Conservation (phyloP, 2,329 filamentous ascomycete species). For the Xylariaceae sp. region DNA sequence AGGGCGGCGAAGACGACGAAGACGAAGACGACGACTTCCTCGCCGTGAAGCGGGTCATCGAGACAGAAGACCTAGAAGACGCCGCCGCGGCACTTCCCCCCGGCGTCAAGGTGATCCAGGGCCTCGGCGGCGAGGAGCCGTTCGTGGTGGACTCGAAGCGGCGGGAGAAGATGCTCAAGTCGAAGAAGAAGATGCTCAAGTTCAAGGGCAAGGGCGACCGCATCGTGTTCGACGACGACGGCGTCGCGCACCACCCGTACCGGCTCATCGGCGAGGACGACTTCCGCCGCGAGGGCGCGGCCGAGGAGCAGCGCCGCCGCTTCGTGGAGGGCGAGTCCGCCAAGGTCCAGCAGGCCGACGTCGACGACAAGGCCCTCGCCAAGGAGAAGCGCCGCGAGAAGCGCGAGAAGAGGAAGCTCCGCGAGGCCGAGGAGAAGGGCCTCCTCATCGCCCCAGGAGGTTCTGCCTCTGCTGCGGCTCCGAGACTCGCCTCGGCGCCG, state of each 20-base stretch:
- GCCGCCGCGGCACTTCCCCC: conserved; percentile 37
- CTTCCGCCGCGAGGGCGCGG: conserved; percentile 69
- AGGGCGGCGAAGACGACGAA: conserved; percentile 62
- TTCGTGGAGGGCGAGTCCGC: conserved; percentile 74
- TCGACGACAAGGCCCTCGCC: conserved; percentile 74
- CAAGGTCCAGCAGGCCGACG: conserved; percentile 68
- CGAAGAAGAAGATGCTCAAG: conserved; percentile 89
- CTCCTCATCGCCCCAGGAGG: conserved; percentile 22
- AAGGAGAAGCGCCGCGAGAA: conserved; percentile 76
- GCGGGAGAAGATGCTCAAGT: conserved; percentile 88
- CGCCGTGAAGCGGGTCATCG: conserved; percentile 80
- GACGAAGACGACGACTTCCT: conserved; percentile 74
- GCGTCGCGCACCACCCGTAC: conserved; percentile 77
- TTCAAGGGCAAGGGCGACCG: conserved; percentile 83
- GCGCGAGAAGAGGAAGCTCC: conserved; percentile 64
- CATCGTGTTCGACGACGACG: conserved; percentile 88
- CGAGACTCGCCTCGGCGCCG: conserved; percentile 33
- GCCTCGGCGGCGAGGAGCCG: conserved; percentile 63
- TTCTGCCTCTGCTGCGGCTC: conserved; percentile 32
- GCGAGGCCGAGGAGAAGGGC: conserved; percentile 49
- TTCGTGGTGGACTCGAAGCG: conserved; percentile 90
- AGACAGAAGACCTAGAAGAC: conserved; percentile 57
- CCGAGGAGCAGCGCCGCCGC: conserved; percentile 66
- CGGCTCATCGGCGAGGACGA: conserved; percentile 80
- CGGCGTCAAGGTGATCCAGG: conserved; percentile 55